A percentile compares a stretch with the other conserved stretches of the same genome.
phyloP scores from a whole-genome alignment of 2,329 filamentous ascomycete genomes.

The Truncatella angustata region DNA sequence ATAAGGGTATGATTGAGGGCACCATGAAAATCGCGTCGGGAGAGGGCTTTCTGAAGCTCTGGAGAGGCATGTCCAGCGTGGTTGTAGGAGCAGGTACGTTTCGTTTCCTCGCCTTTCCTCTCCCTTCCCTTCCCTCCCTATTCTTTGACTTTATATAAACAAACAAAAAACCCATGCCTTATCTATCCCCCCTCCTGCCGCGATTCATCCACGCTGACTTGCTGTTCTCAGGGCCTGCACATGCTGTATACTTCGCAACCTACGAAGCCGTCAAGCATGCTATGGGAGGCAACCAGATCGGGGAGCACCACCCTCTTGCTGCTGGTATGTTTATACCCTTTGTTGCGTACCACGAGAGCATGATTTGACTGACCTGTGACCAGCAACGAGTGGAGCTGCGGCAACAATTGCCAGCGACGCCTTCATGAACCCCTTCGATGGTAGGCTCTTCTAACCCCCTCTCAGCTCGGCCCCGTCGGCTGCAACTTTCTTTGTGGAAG shows the following conservation, averaged over 20 bases:
- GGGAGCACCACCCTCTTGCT: conserved; percentile 87
- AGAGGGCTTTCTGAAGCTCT: conserved; percentile 88
- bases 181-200: neutral
- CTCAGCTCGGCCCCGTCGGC: neutral
- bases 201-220: neutral
- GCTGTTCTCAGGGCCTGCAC: conserved; percentile 71
- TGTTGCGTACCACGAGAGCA: neutral
- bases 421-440: conserved; percentile 98
- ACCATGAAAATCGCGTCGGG: conserved; percentile 88
- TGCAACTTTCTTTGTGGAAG: too few relatives aligned
- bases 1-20: conserved; percentile 87
- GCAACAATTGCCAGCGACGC: conserved; percentile 97
- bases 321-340: conserved; percentile 62
- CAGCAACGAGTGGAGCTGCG: conserved; percentile 88
- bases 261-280: conserved; percentile 97
- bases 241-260: conserved; percentile 97
- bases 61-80: conserved; percentile 95
- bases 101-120: neutral
- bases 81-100: conserved; percentile 85
- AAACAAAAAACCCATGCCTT: neutral
- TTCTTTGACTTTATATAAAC: too few relatives aligned
- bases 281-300: conserved; percentile 86
- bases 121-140: neutral
- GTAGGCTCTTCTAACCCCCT: conserved; percentile 48
- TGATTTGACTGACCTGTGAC: neutral